Base-by-base conservation (phyloP, 2,329 filamentous ascomycete species). In the Pleomassaria siparia region DNA sequence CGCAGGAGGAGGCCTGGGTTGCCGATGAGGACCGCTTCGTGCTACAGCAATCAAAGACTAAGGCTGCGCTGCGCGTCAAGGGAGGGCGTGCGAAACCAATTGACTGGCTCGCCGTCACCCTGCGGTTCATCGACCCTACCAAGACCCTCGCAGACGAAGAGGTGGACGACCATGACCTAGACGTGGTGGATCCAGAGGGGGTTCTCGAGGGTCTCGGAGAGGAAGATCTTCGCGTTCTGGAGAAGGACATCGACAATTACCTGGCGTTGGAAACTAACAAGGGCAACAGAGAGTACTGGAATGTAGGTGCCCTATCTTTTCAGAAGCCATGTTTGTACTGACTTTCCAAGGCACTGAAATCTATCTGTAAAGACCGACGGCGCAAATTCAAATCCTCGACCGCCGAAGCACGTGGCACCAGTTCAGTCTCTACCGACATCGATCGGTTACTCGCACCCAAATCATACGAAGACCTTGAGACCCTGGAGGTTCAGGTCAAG, bases 21-120 rank as follows among this genome's bases (percentile, higher is more conserved):
- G 89, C 92, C 43, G 89, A 95, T 61, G 94, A 99, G 71, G 94
- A 99, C 75, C 86, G 87, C 55, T 99, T 99, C 65, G 94, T 97
- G 47, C 77, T 99, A 64, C 91, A 91, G 72, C 94, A 99, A 74
- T 88, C 92, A 39, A 99, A 97, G 79, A 97, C 95, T 77, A 97
- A 96, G 77, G 92, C 94, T 33, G 89, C 91, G 56, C 95, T 99
- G 59, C 87, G 94, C 32, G 91, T 97, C 37, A 89, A 91, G 59
- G 91, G 95, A 71, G 88, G 88, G 10, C 84, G 95, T 58, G 91
- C 92, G 46, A 91, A 90, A 66, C 88, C 92, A 9, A 92, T 97
- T 63, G 94, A 99, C 74, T 91, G 89, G 79, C 81, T 99, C 37
- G 90, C 91, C 1, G 94, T 97, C 63, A 95, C 89, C 51, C 76